phyloP scores from a whole-genome alignment of 805 yeast species.

The Metschnikowia lochheadii region DNA sequence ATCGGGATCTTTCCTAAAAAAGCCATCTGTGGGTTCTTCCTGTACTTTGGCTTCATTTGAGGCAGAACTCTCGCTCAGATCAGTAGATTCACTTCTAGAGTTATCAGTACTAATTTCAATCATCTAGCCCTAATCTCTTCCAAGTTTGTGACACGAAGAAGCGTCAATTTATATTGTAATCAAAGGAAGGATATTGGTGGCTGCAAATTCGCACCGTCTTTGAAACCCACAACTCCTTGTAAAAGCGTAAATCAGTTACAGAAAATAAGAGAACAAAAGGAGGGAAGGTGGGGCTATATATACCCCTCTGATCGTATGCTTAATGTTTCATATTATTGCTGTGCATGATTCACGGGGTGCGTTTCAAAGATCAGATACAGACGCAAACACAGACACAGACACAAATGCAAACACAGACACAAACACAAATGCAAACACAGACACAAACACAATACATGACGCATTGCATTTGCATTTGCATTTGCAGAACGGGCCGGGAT shows the following conservation, averaged over 20 bases:
- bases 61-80: neutral
- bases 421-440: neutral
- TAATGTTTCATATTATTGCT: neutral
- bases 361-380: neutral
- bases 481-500: neutral
- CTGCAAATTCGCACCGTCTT: constrained; percentile 1
- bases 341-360: neutral
- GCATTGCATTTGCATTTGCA: neutral
- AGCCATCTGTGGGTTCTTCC: neutral
- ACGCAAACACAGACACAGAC: neutral
- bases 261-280: neutral
- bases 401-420: neutral
- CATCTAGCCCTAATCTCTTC: neutral
- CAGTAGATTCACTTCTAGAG: neutral
- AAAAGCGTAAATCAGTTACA: neutral
- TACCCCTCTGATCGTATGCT: neutral
- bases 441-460: neutral
- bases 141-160: neutral
- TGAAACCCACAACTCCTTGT: neutral
- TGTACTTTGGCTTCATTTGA: neutral
- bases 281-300: neutral
- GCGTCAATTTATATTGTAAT: neutral
- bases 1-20: neutral
- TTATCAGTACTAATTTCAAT: neutral
- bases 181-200: neutral